phyloP scores from a whole-genome alignment of 441 rosid species.

The Kokia cookei region DNA sequence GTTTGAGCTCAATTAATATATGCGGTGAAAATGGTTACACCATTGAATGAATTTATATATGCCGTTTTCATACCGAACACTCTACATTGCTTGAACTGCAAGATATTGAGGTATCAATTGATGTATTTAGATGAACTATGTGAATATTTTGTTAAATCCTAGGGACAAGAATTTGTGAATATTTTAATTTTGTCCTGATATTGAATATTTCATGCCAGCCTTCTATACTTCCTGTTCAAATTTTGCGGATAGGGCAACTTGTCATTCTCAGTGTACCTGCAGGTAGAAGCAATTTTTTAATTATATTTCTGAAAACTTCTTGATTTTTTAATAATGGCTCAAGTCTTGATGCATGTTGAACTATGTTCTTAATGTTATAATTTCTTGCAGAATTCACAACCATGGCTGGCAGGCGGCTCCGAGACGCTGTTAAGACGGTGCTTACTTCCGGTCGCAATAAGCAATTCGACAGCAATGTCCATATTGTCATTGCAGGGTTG shows the following conservation, averaged over 20 bases:
- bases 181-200: neutral
- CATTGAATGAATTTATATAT: neutral
- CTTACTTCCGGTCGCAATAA: conserved; percentile 29
- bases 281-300: conserved; percentile 40
- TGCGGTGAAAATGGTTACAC: neutral
- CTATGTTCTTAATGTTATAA: neutral
- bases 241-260: conserved; percentile 73
- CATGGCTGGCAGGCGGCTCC: conserved; percentile 74
- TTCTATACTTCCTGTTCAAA: conserved; percentile 87
- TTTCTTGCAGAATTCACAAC: conserved; percentile 55
- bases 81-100: neutral
- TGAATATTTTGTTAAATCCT: neutral
- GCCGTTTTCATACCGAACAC: neutral
- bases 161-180: neutral
- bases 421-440: conserved; percentile 48
- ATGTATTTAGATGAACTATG: neutral
- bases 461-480: conserved; percentile 31
- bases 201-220: conserved; percentile 51
- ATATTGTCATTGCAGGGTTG: conserved; percentile 63
- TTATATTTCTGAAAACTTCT: neutral
- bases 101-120: neutral
- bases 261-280: conserved; percentile 86
- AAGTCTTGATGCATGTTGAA: neutral
- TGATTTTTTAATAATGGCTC: neutral
- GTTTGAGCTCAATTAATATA: neutral